These are phyloP conservation scores for Penicillium bovifimosum DNA, from an alignment of 495 filamentous ascomycete genomes.

Conservation along the genomic window DNA sequence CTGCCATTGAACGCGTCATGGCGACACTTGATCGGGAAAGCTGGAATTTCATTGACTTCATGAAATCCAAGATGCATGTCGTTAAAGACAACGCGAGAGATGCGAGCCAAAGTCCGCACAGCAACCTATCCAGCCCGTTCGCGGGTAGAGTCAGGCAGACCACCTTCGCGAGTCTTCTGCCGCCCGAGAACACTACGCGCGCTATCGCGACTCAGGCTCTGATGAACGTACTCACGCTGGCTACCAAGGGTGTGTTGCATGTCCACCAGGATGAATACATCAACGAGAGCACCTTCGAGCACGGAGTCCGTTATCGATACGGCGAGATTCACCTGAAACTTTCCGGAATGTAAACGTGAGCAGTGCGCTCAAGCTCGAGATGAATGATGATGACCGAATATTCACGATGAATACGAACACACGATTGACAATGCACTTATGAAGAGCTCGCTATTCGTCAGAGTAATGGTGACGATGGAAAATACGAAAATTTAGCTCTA, in stretches of 20 bases:
- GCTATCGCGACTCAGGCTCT: constrained; percentile 67
- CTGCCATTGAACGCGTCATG: constrained; percentile 35
- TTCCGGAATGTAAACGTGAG: constrained; percentile 4
- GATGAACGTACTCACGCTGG: constrained; percentile 65
- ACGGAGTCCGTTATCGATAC: constrained; percentile 24
- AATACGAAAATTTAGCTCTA: no score
- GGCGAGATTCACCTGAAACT: constrained; percentile 28
- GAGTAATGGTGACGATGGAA: neutral
- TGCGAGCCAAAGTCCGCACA: neutral
- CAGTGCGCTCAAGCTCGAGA: neutral
- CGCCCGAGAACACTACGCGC: constrained; percentile 45
- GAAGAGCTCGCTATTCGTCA: neutral
- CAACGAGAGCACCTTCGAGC: constrained; percentile 16
- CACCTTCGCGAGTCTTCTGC: constrained; percentile 56
- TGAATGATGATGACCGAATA: neutral
- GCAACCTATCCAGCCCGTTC: neutral
- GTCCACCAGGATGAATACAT: constrained; percentile 24
- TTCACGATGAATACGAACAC: neutral
- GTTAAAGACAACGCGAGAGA: neutral
- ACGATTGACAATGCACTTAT: neutral
- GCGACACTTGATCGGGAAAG: constrained; percentile 53
- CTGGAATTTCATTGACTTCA: constrained; percentile 55
- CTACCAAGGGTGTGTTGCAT: constrained; percentile 50
- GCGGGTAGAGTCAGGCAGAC: constrained; percentile 17
- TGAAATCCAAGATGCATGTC: constrained; percentile 26